Evolutionary conservation across 2,329 filamentous ascomycete species (phyloP).

Genomic region (Curvularia verruculosa): DNA sequence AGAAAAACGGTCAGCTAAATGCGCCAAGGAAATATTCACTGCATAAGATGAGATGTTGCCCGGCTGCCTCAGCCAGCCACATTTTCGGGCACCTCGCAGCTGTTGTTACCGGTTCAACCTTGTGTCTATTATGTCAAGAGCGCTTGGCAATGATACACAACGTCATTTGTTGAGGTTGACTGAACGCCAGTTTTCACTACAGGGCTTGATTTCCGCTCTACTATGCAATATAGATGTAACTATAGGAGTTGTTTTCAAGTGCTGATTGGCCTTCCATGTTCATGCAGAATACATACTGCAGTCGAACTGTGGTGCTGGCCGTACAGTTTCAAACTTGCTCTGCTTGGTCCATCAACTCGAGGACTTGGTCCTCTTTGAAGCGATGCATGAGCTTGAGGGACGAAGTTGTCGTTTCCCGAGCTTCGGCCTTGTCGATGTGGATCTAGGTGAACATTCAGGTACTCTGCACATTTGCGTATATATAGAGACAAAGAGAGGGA

Average conservation of each 20-base stretch:
- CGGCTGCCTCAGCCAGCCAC: background rate
- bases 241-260: too few relatives aligned
- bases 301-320: background rate
- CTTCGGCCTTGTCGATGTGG: constrained; percentile 64
- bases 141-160: background rate
- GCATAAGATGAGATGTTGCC: background rate
- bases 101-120: background rate
- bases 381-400: constrained; percentile 79
- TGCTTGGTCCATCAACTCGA: constrained; percentile 68
- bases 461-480: constrained; percentile 15
- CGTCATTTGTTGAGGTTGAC: background rate
- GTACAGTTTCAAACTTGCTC: constrained; percentile 23
- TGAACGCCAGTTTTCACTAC: too few relatives aligned
- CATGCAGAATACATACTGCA: background rate
- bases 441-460: constrained; percentile 52
- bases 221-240: too few relatives aligned
- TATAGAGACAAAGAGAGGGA: background rate
- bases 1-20: background rate
- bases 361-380: constrained; percentile 70
- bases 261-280: background rate
- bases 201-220: too few relatives aligned
- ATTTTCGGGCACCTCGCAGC: background rate
- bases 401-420: constrained; percentile 59
- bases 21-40: background rate
- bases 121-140: too few relatives aligned